These are phyloP conservation scores for Ophiostoma populinum DNA, from an alignment of 2,329 filamentous ascomycete species.

Conservation along the genomic window DNA sequence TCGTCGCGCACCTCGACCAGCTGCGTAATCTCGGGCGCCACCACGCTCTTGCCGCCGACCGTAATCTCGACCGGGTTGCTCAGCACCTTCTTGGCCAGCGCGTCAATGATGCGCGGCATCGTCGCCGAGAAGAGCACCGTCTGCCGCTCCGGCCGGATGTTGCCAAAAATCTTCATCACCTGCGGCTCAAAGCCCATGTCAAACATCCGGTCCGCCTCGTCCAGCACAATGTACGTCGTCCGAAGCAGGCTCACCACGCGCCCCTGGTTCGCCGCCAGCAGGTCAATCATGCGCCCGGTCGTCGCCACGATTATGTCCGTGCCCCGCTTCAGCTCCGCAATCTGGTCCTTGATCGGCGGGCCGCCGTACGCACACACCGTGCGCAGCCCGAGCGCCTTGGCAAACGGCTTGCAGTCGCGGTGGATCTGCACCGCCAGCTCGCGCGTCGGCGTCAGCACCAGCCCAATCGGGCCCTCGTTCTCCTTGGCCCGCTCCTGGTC, in stretches of 20 bases:
- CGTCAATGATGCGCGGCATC: slow-evolving; percentile 85
- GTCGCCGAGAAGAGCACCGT: slow-evolving; percentile 94
- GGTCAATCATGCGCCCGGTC: slow-evolving; percentile 86
- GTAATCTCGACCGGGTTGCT: slow-evolving; percentile 77
- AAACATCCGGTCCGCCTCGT: slow-evolving; percentile 98
- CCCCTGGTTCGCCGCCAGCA: slow-evolving; percentile 84
- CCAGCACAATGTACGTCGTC: slow-evolving; percentile 85
- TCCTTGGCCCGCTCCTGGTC: slow-evolving; percentile 71
- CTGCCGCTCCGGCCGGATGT: slow-evolving; percentile 80
- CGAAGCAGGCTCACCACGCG: slow-evolving; percentile 79
- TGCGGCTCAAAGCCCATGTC: slow-evolving; percentile 99
- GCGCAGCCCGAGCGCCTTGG: slow-evolving; percentile 70
- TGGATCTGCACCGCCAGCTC: slow-evolving; percentile 91
- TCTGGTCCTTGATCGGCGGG: slow-evolving; percentile 92
- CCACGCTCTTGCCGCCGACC: slow-evolving; percentile 74
- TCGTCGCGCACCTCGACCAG: slow-evolving; percentile 78
- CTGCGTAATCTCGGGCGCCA: slow-evolving; percentile 84
- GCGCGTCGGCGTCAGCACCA: slow-evolving; percentile 88
- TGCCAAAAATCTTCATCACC: slow-evolving; percentile 89
- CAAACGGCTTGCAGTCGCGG: slow-evolving; percentile 82
- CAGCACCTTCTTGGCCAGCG: slow-evolving; percentile 74
- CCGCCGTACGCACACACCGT: slow-evolving; percentile 90
- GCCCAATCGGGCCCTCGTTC: slow-evolving; percentile 69
- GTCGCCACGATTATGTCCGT: slow-evolving; percentile 93
- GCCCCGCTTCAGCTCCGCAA: slow-evolving; percentile 86